Evolutionary conservation across 1,139 yeast species (phyloP).

Genomic region (Kodamaea arcana): DNA sequence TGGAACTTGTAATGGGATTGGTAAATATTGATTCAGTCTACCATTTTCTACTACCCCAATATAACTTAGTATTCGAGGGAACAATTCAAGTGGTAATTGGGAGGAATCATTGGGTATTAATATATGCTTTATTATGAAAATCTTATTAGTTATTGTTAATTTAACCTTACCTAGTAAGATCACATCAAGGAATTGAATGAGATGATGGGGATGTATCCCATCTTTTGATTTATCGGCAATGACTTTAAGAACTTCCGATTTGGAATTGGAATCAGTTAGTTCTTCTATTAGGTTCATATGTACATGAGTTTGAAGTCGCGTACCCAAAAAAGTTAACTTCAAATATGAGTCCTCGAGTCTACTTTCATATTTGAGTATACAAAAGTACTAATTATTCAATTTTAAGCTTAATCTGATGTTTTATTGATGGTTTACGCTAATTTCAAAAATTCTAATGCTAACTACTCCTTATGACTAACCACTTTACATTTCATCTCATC

Average conservation of each 20-base stretch:
- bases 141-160: slow-evolving; percentile 7
- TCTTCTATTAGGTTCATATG: background rate
- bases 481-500: too few relatives aligned
- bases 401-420: too few relatives aligned
- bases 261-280: background rate
- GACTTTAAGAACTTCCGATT: background rate
- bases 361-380: too few relatives aligned
- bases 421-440: too few relatives aligned
- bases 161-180: background rate
- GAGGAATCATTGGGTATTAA: slow-evolving; percentile 12
- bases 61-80: slow-evolving; percentile 22
- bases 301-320: too few relatives aligned
- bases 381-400: too few relatives aligned
- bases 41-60: slow-evolving; percentile 29
- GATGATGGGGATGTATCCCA: background rate
- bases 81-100: slow-evolving; percentile 10
- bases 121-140: slow-evolving; percentile 8
- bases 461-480: too few relatives aligned
- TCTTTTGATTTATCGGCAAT: background rate
- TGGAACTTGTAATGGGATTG: slow-evolving; percentile 17
- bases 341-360: too few relatives aligned
- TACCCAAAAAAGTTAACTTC: too few relatives aligned
- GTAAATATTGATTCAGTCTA: slow-evolving; percentile 8
- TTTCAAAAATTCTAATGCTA: too few relatives aligned
- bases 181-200: background rate